Conservation (phyloP, 495 filamentous ascomycete species). For the Annulohypoxylon bovei region DNA sequence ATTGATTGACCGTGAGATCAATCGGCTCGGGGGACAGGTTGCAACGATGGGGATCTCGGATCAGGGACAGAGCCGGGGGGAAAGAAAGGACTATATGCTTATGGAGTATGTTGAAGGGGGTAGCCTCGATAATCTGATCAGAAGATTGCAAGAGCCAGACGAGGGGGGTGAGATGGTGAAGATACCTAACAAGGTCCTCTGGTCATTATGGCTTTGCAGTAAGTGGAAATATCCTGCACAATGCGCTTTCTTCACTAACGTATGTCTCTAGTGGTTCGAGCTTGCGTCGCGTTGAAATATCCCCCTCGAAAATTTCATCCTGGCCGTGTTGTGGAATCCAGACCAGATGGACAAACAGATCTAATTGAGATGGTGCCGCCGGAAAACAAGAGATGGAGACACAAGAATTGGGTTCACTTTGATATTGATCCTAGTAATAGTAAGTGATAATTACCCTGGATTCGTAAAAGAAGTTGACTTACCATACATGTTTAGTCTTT, state of each 20-base stretch:
- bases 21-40: no score
- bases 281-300: constrained; percentile 32
- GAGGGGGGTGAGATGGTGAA: background rate
- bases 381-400: constrained; percentile 13
- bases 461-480: background rate
- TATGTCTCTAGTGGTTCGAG: constrained; percentile 14
- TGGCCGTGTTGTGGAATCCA: background rate
- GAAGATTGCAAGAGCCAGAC: background rate
- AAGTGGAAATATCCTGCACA: background rate
- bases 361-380: constrained; percentile 19
- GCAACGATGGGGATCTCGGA: no score
- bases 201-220: constrained; percentile 35
- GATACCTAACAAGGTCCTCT: constrained; percentile 26
- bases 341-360: background rate
- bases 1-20: no score
- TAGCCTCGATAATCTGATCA: background rate
- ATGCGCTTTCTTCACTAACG: background rate
- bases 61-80: no score
- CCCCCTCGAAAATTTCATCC: constrained; percentile 39
- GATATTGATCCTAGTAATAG: constrained; percentile 37
- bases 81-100: constrained; percentile 19
- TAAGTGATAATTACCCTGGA: constrained; percentile 1
- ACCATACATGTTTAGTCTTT: constrained; percentile 23
- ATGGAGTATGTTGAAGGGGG: constrained; percentile 28
- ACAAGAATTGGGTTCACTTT: constrained; percentile 33